phyloP scores from a whole-genome alignment of 257 asterid species.

The Solanum bukasovii region DNA sequence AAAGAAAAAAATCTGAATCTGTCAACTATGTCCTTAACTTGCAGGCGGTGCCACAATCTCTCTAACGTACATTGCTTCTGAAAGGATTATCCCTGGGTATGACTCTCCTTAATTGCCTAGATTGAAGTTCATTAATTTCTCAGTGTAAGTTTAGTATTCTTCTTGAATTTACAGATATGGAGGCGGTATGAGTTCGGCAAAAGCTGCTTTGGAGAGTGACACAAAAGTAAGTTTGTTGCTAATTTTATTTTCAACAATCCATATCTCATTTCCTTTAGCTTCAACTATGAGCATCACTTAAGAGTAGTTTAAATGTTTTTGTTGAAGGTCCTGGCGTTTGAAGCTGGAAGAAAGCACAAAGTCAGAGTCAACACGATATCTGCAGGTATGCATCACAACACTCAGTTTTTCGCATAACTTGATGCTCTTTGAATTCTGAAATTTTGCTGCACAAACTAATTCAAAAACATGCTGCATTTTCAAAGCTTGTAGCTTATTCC shows the following conservation, averaged over 20 bases:
- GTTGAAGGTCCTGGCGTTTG: conserved; percentile 85
- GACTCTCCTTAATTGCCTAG: background rate
- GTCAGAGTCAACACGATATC: conserved; percentile 94
- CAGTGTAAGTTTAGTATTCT: background rate
- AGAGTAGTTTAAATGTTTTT: background rate
- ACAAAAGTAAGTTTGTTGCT: conserved; percentile 43
- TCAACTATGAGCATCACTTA: background rate
- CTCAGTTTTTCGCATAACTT: background rate
- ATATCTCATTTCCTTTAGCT: background rate
- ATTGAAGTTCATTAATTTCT: background rate
- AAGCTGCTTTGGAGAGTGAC: conserved; percentile 96
- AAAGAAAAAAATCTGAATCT: background rate
- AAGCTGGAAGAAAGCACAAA: conserved; percentile 79
- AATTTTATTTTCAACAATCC: background rate
- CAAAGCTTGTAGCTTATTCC: background rate
- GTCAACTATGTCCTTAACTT: background rate
- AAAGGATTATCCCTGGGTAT: conserved; percentile 94
- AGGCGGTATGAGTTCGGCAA: conserved; percentile 96
- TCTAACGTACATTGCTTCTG: conserved; percentile 90
- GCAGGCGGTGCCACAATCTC: conserved; percentile 94
- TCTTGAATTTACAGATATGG: conserved; percentile 54
- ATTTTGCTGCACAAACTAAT: background rate
- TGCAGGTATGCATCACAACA: conserved; percentile 50
- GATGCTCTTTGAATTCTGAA: background rate
- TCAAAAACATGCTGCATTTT: background rate